Percentiles rank a stretch among this genome's conserved stretches.
Evolutionary conservation across 345 rosid species (phyloP).

Genomic region (Camelina sativa): DNA sequence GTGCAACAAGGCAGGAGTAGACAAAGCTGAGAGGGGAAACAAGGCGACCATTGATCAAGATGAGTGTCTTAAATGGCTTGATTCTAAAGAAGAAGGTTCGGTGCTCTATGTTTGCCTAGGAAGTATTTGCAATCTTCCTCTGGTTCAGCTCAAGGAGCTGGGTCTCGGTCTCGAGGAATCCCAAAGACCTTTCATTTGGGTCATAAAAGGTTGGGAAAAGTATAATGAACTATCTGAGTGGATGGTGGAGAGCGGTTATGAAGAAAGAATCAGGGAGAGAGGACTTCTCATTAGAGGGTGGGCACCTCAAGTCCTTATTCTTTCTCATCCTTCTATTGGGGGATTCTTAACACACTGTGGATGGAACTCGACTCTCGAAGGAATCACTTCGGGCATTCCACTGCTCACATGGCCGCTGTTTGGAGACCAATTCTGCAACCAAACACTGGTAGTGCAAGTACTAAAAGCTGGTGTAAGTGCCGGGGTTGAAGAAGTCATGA

Average conservation of each 20-base stretch:
- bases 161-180: slow-evolving; percentile 58
- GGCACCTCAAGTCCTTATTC: slow-evolving; percentile 44
- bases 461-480: slow-evolving; percentile 45
- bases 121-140: slow-evolving; percentile 41
- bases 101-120: slow-evolving; percentile 62
- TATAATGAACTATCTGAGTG: slow-evolving; percentile 41
- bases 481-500: slow-evolving; percentile 42
- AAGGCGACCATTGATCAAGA: slow-evolving; percentile 22
- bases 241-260: slow-evolving; percentile 37
- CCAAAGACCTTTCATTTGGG: slow-evolving; percentile 63
- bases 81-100: slow-evolving; percentile 36
- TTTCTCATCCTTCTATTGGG: slow-evolving; percentile 41
- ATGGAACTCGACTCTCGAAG: slow-evolving; percentile 43
- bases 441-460: slow-evolving; percentile 48
- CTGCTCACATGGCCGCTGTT: slow-evolving; percentile 44
- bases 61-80: slow-evolving; percentile 52
- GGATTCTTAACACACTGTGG: slow-evolving; percentile 48
- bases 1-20: slow-evolving; percentile 36
- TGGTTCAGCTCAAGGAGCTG: slow-evolving; percentile 48
- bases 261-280: slow-evolving; percentile 32
- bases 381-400: slow-evolving; percentile 33
- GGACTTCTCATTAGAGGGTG: slow-evolving; percentile 42
- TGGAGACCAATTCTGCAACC: slow-evolving; percentile 42
- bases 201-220: slow-evolving; percentile 46
- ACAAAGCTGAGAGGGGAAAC: slow-evolving; percentile 55